A percentile compares a stretch with the other conserved stretches of the same genome.
Evolutionary conservation across 495 filamentous ascomycete species (phyloP).

Genomic region (Penicillium angulare): DNA sequence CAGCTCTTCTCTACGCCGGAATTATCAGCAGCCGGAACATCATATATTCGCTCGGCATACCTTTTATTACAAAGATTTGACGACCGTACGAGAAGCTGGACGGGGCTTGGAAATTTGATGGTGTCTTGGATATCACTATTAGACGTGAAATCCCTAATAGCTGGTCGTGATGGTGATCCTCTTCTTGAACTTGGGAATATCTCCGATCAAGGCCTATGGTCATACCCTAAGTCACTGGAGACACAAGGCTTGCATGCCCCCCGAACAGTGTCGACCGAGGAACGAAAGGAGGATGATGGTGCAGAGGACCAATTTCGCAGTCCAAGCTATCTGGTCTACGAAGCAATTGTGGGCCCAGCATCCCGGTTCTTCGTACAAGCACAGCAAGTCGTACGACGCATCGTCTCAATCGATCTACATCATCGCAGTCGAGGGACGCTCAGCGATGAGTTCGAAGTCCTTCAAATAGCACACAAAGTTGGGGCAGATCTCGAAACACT

Average conservation of each 20-base stretch:
- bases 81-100: slow-evolving; percentile 28
- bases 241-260: not conserved
- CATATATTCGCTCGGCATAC: slow-evolving; percentile 37
- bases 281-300: slow-evolving; percentile 11
- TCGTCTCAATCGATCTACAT: slow-evolving; percentile 39
- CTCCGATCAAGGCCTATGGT: slow-evolving; percentile 5
- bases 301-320: slow-evolving; percentile 24
- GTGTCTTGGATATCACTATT: slow-evolving; percentile 39
- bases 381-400: slow-evolving; percentile 39
- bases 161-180: slow-evolving; percentile 41
- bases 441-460: slow-evolving; percentile 42
- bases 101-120: slow-evolving; percentile 26
- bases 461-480: slow-evolving; percentile 41
- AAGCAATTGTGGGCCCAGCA: slow-evolving; percentile 33
- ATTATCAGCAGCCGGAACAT: slow-evolving; percentile 27
- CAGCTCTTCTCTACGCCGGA: slow-evolving; percentile 33
- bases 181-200: slow-evolving; percentile 33
- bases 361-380: slow-evolving; percentile 37
- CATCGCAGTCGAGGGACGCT: slow-evolving; percentile 42
- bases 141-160: slow-evolving; percentile 42
- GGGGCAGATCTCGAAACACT: slow-evolving; percentile 39
- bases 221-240: not conserved
- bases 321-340: slow-evolving; percentile 35
- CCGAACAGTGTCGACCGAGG: not conserved
- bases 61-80: slow-evolving; percentile 36